Evolutionary conservation across 2,329 filamentous ascomycete species (phyloP).

Genomic region (Penicillium hordei): DNA sequence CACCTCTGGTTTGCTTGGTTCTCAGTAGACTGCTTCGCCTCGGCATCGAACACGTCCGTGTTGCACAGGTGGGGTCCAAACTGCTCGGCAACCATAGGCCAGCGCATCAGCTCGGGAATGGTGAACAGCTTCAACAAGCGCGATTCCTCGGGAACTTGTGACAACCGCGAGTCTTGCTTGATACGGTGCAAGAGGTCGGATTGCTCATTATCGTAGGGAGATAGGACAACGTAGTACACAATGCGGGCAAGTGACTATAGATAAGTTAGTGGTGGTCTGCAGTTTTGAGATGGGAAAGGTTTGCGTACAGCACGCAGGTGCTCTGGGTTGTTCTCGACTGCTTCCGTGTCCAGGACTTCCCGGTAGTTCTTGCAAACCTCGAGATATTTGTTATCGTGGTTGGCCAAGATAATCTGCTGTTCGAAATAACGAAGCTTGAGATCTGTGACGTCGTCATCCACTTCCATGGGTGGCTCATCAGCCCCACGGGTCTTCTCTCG

Average conservation of each 20-base stretch:
- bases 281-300: not conserved
- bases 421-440: constrained; percentile 95
- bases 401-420: constrained; percentile 91
- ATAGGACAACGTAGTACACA: constrained; percentile 95
- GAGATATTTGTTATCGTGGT: constrained; percentile 96
- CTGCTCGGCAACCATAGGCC: constrained; percentile 86
- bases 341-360: constrained; percentile 93
- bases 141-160: constrained; percentile 74
- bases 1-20: constrained; percentile 82
- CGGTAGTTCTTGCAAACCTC: constrained; percentile 98
- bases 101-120: constrained; percentile 94
- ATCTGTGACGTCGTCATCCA: constrained; percentile 88
- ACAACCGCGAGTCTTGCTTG: constrained; percentile 77
- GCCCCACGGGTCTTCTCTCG: constrained; percentile 72
- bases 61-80: constrained; percentile 85
- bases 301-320: constrained; percentile 77
- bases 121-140: constrained; percentile 93
- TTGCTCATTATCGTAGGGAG: constrained; percentile 97
- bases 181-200: constrained; percentile 95
- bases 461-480: constrained; percentile 72
- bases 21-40: constrained; percentile 64
- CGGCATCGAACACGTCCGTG: constrained; percentile 83
- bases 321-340: constrained; percentile 83
- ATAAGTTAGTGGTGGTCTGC: constrained; percentile 2
- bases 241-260: constrained; percentile 81